Evolutionary conservation across 176 grass and related monocot genomes (phyloP).

Genomic region (Thalia dealbata): DNA sequence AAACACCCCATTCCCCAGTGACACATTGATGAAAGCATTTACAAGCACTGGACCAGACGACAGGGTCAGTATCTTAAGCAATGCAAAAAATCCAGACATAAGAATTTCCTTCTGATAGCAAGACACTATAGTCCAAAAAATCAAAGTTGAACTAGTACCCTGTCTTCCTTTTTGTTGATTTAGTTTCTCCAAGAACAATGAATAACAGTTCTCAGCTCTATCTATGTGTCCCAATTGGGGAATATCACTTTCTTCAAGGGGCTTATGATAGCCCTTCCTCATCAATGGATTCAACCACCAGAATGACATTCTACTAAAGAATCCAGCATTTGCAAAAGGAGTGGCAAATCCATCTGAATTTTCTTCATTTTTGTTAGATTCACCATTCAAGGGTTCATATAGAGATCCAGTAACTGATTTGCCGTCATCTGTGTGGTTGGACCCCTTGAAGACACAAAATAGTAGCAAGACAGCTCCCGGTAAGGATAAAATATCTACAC

Average conservation of each 20-base stretch:
- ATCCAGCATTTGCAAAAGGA: constrained; percentile 47
- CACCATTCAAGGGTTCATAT: constrained; percentile 44
- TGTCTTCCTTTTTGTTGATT: constrained; percentile 26
- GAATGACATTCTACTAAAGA: constrained; percentile 66
- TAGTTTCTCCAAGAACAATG: constrained; percentile 46
- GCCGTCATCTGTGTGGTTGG: constrained; percentile 12
- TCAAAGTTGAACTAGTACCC: constrained; percentile 23
- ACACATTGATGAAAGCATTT: constrained; percentile 72
- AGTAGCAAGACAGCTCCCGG: constrained; percentile 37
- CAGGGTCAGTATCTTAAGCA: constrained; percentile 70
- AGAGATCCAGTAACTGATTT: constrained; percentile 26
- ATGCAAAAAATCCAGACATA: constrained; percentile 57
- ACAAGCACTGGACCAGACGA: constrained; percentile 67
- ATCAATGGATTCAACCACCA: constrained; percentile 88
- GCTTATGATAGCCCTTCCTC: constrained; percentile 67
- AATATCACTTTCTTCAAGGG: constrained; percentile 78
- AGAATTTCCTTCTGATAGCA: constrained; percentile 64
- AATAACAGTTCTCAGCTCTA: constrained; percentile 40
- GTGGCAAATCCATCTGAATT: constrained; percentile 31
- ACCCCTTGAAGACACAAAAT: constrained; percentile 22
- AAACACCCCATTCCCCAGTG: constrained; percentile 46
- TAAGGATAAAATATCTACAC: constrained; percentile 52
- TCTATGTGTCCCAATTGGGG: constrained; percentile 42
- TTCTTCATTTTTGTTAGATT: constrained; percentile 5
- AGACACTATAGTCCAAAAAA: constrained; percentile 66